Percentiles rank a stretch among this genome's conserved stretches.
These are phyloP conservation scores for Neocallimastix lanati DNA, from an alignment of 192 early-diverging fungal genomes.

Conservation along the genomic window DNA sequence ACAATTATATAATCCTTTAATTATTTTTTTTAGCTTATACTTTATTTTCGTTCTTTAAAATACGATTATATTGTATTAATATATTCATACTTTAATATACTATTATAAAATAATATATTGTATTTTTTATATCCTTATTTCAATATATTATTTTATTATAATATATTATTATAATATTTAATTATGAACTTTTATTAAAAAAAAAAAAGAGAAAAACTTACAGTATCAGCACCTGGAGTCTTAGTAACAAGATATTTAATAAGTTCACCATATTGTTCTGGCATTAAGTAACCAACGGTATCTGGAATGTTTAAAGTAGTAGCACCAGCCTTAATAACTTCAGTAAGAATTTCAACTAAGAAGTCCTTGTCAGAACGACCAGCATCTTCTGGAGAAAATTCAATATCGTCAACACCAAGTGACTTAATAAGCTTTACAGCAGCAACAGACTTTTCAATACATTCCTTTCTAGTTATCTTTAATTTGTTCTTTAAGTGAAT, in stretches of 20 bases:
- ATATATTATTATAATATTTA: too few relatives aligned
- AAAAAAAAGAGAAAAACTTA: too few relatives aligned
- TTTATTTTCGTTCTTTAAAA: too few relatives aligned
- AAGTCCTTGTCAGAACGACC: constrained; percentile 80
- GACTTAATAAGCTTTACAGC: constrained; percentile 62
- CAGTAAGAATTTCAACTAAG: constrained; percentile 58
- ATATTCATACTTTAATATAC: too few relatives aligned
- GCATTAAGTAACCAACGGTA: constrained; percentile 89
- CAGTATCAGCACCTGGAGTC: constrained; percentile 47
- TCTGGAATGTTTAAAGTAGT: constrained; percentile 96
- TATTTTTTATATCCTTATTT: too few relatives aligned
- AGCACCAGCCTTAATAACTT: constrained; percentile 76
- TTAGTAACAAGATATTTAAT: constrained; percentile 65
- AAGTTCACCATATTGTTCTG: constrained; percentile 70
- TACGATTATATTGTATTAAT: too few relatives aligned
- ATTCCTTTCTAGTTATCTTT: constrained; percentile 71
- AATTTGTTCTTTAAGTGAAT: constrained; percentile 91
- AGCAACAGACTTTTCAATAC: constrained; percentile 55
- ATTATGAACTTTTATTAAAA: too few relatives aligned
- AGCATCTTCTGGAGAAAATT: constrained; percentile 91
- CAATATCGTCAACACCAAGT: constrained; percentile 65
- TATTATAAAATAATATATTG: too few relatives aligned
- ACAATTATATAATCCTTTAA: too few relatives aligned
- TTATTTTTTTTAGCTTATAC: too few relatives aligned
- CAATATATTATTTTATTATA: too few relatives aligned